A percentile compares a stretch with the other conserved stretches of the same genome.
Conservation (phyloP, 2,329 filamentous ascomycete species). For the Stemphylium lycopersici region DNA sequence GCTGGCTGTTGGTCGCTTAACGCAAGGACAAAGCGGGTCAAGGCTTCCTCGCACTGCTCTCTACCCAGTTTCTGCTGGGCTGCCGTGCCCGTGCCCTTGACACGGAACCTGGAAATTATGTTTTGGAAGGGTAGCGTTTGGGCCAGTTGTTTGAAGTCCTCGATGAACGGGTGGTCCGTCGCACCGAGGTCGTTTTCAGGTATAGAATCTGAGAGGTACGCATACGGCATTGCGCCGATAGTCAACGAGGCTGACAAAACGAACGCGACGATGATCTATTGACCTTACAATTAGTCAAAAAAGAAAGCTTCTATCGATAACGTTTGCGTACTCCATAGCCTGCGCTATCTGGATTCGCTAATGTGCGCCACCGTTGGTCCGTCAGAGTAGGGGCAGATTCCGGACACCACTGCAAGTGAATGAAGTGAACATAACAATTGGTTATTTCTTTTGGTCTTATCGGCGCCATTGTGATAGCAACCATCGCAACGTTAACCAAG, state of each 20-base stretch:
- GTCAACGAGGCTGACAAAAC: conserved; percentile 22
- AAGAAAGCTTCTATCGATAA: not conserved
- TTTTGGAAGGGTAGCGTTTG: not conserved
- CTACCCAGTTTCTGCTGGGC: conserved; percentile 9
- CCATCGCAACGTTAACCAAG: too few species aligned
- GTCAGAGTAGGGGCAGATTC: too few species aligned
- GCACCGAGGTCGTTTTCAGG: conserved; percentile 16
- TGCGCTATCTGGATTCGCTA: conserved; percentile 13
- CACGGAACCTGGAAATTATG: not conserved
- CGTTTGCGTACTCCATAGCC: conserved; percentile 18
- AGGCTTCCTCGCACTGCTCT: conserved; percentile 17
- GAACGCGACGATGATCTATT: conserved; percentile 20
- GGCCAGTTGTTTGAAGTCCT: conserved; percentile 1
- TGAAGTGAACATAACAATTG: too few species aligned
- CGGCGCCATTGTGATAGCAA: too few species aligned
- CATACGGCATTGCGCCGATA: conserved; percentile 16
- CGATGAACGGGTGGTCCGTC: conserved; percentile 17
- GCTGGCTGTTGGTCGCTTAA: conserved; percentile 35
- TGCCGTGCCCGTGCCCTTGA: too few species aligned
- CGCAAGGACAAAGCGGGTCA: conserved; percentile 30
- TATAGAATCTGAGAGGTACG: conserved; percentile 25
- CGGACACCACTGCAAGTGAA: too few species aligned
- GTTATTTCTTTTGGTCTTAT: too few species aligned
- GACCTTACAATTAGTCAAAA: not conserved
- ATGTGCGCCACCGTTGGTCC: too few species aligned